Percentiles rank a stretch among this genome's conserved stretches.
Conservation (phyloP, 805 yeast genomes). For the Saccharomycopsis sp. region DNA sequence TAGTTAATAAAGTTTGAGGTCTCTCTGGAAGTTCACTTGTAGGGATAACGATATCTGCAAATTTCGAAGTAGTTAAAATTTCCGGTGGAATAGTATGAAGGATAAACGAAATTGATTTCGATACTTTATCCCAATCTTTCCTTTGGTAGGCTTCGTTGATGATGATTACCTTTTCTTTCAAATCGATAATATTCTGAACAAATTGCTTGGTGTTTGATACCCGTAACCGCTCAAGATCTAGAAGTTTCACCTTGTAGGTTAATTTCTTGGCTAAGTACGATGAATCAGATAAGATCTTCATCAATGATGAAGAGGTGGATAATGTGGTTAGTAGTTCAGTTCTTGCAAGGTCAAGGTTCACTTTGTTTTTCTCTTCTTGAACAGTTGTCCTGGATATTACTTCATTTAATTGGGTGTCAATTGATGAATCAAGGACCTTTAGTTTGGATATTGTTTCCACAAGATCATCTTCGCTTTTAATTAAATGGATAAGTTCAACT, state of each 20-base stretch:
- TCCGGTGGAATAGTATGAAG: conserved; percentile 49
- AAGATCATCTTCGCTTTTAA: neutral
- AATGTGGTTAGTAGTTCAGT: conserved; percentile 60
- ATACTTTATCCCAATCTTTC: conserved; percentile 71
- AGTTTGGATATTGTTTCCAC: neutral
- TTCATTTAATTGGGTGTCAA: conserved; percentile 5
- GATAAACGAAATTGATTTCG: conserved; percentile 48
- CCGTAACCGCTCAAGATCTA: conserved; percentile 64
- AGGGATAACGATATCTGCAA: conserved; percentile 79
- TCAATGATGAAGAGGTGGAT: conserved; percentile 48
- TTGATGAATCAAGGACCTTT: neutral
- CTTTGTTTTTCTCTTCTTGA: conserved; percentile 3
- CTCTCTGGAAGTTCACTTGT: conserved; percentile 76
- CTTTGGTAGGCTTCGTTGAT: conserved; percentile 63
- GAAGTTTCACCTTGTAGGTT: conserved; percentile 58
- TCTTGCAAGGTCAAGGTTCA: conserved; percentile 48
- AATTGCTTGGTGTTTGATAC: conserved; percentile 56
- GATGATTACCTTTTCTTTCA: conserved; percentile 58
- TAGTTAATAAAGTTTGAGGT: conserved; percentile 50
- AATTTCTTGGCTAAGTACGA: conserved; percentile 59
- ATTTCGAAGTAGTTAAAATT: conserved; percentile 49
- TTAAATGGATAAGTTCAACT: neutral
- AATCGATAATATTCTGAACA: conserved; percentile 56
- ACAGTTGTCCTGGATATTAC: neutral
- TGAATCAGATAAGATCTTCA: conserved; percentile 49